These are phyloP conservation scores for Amaranthus cruentus DNA, from an alignment of 148 eudicot genomes.

Conservation along the genomic window DNA sequence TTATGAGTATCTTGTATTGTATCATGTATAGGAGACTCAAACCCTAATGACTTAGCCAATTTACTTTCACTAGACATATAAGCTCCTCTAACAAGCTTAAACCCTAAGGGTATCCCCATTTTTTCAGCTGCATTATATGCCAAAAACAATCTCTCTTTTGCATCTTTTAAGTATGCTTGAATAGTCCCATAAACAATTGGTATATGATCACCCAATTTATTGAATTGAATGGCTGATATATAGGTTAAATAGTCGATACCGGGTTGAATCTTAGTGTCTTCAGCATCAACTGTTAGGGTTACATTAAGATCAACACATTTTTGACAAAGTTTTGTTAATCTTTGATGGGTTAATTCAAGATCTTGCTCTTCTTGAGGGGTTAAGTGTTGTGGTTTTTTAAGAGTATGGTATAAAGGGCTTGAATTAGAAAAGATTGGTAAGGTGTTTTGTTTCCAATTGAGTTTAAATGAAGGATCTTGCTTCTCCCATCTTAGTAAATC, in stretches of 20 bases:
- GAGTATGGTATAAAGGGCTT: conserved; percentile 86
- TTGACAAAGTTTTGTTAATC: conserved; percentile 47
- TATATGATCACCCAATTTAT: conserved; percentile 27
- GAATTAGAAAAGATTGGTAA: conserved; percentile 60
- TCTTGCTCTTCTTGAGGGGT: conserved; percentile 65
- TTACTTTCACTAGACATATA: conserved; percentile 68
- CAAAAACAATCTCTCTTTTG: conserved; percentile 51
- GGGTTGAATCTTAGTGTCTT: conserved; percentile 73
- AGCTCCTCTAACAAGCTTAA: conserved; percentile 89
- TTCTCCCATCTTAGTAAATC: conserved; percentile 80
- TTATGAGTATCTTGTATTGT: conserved; percentile 58
- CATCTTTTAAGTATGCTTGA: conserved; percentile 76
- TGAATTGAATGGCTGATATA: conserved; percentile 47
- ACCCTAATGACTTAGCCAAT: conserved; percentile 58
- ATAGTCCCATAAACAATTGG: conserved; percentile 65
- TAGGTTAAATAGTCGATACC: conserved; percentile 83
- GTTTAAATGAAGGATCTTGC: conserved; percentile 46
- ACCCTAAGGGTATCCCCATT: conserved; percentile 70
- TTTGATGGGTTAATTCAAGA: conserved; percentile 51
- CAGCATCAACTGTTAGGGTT: conserved; percentile 82
- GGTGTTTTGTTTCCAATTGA: conserved; percentile 77
- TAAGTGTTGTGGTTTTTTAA: conserved; percentile 50
- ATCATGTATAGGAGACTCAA: conserved; percentile 68
- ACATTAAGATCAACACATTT: conserved; percentile 53
- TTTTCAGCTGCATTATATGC: conserved; percentile 49